A percentile compares a stretch with the other conserved stretches of the same genome.
These are phyloP conservation scores for Nothophaeocryptopus gaeumannii DNA, from an alignment of 2,329 filamentous ascomycete species.

Conservation along the genomic window DNA sequence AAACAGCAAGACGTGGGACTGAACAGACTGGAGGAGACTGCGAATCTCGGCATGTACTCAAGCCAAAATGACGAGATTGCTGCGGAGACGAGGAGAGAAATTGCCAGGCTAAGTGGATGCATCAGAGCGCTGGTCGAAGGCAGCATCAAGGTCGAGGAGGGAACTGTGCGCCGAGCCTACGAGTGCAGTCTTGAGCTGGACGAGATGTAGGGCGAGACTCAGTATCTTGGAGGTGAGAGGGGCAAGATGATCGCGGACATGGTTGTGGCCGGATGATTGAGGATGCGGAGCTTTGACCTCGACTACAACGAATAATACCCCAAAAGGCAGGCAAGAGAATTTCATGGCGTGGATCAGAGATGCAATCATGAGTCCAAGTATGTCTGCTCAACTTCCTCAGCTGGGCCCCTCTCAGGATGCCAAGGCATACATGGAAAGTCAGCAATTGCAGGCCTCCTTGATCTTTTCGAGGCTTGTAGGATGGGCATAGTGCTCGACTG, in stretches of 20 bases:
- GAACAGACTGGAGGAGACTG: slow-evolving; percentile 82
- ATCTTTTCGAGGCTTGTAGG: too few relatives aligned
- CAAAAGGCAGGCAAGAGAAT: too few relatives aligned
- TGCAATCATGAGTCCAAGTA: too few relatives aligned
- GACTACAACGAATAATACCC: not conserved
- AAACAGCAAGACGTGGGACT: slow-evolving; percentile 61
- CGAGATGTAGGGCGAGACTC: slow-evolving; percentile 56
- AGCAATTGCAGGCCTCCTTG: too few relatives aligned
- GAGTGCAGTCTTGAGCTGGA: slow-evolving; percentile 75
- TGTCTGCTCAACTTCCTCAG: too few relatives aligned
- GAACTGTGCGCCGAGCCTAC: slow-evolving; percentile 79
- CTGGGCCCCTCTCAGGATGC: too few relatives aligned
- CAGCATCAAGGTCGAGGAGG: slow-evolving; percentile 82
- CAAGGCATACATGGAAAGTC: too few relatives aligned
- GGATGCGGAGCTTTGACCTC: not conserved
- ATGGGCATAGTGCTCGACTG: too few relatives aligned
- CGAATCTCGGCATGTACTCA: slow-evolving; percentile 83
- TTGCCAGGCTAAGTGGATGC: slow-evolving; percentile 76
- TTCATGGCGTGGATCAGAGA: too few relatives aligned
- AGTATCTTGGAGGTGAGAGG: slow-evolving; percentile 39
- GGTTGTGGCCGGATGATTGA: slow-evolving; percentile 24
- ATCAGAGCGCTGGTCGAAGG: slow-evolving; percentile 79
- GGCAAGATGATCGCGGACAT: slow-evolving; percentile 37
- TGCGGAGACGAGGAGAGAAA: slow-evolving; percentile 76
- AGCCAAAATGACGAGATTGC: slow-evolving; percentile 89